Percentiles rank a stretch among this genome's conserved stretches.
Conservation (phyloP, 2,329 filamentous ascomycete genomes). For the Xylaria sp. region DNA sequence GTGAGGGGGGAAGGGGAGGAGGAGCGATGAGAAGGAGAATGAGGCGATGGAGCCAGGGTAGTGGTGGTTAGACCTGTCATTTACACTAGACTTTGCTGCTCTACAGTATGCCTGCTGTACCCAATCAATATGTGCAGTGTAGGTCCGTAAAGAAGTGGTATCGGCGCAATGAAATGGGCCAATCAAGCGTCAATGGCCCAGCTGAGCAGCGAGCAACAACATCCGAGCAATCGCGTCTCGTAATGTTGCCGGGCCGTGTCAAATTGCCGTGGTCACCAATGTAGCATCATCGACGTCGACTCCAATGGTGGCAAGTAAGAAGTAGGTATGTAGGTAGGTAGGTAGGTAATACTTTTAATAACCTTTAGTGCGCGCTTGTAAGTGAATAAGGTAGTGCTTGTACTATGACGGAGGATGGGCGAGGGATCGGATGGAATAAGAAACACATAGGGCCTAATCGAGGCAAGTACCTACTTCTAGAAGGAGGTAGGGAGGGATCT, state of each 20-base stretch:
- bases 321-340: too few relatives aligned
- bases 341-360: too few relatives aligned
- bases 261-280: constrained; percentile 19
- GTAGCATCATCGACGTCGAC: constrained; percentile 19
- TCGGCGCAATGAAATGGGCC: constrained; percentile 12
- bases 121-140: constrained; percentile 23
- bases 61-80: constrained; percentile 30
- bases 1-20: neutral
- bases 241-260: constrained; percentile 7
- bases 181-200: constrained; percentile 20
- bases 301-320: too few relatives aligned
- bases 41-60: constrained; percentile 29
- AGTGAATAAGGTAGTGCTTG: neutral
- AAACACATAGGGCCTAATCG: neutral
- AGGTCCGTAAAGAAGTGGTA: neutral
- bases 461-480: neutral
- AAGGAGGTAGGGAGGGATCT: too few relatives aligned
- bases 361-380: too few relatives aligned
- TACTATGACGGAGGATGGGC: neutral
- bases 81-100: neutral
- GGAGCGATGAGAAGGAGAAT: constrained; percentile 9
- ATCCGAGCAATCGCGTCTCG: constrained; percentile 20
- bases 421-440: neutral
- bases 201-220: constrained; percentile 1
- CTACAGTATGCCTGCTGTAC: constrained; percentile 9